These are phyloP conservation scores for Neurospora intermedia DNA, from an alignment of 495 filamentous ascomycete genomes.

Conservation along the genomic window DNA sequence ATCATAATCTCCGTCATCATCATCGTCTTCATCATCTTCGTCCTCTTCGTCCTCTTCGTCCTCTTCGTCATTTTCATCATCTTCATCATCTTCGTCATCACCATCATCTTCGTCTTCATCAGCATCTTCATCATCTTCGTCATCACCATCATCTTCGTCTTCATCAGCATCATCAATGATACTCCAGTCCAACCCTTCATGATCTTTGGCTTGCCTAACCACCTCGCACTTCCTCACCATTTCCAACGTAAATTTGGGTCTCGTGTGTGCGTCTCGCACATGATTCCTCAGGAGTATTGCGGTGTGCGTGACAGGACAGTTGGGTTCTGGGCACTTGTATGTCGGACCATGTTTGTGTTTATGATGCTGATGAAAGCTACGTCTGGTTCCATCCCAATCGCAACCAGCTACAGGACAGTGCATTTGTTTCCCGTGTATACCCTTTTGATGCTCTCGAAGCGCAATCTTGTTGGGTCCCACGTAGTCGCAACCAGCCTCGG, in stretches of 20 bases:
- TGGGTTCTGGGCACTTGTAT: background rate
- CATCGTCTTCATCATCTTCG: too few species aligned
- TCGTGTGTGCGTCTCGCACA: background rate
- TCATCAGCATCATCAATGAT: too few species aligned
- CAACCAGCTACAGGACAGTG: background rate
- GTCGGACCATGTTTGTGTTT: background rate
- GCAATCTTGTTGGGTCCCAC: background rate
- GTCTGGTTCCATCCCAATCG: background rate
- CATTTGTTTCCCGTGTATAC: too few species aligned
- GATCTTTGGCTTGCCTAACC: background rate
- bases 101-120: too few species aligned
- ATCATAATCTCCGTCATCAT: too few species aligned
- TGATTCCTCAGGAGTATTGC: rapidly evolving
- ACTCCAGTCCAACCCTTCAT: too few species aligned
- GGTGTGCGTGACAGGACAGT: background rate
- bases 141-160: too few species aligned
- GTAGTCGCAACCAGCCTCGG: background rate
- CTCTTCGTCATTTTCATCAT: too few species aligned
- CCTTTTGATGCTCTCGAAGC: rapidly evolving
- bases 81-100: too few species aligned
- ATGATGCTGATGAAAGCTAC: rapidly evolving
- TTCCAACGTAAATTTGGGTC: background rate
- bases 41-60: too few species aligned
- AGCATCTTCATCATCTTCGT: too few species aligned
- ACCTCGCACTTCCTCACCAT: background rate